These are phyloP conservation scores for Letharia lupina DNA, from an alignment of 495 filamentous ascomycete species.

Conservation along the genomic window DNA sequence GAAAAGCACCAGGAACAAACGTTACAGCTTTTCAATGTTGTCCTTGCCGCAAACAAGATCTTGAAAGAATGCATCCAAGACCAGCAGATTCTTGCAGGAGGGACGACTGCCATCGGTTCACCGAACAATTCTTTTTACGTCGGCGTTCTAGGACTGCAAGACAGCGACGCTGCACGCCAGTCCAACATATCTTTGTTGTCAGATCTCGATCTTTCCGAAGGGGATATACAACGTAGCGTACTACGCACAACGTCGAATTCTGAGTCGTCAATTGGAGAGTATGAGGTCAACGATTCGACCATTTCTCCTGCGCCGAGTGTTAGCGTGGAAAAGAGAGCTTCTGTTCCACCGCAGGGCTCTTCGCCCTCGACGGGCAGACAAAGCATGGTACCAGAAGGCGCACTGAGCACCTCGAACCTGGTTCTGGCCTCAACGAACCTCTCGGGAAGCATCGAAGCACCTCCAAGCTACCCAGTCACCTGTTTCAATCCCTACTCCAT, in stretches of 20 bases:
- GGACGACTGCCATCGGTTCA: background rate
- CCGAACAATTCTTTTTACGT: background rate
- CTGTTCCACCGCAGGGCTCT: background rate
- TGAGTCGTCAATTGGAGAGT: background rate
- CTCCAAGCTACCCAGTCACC: background rate
- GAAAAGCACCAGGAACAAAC: background rate
- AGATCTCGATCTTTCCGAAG: background rate
- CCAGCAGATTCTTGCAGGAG: background rate
- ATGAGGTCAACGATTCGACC: background rate
- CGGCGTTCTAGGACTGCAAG: background rate
- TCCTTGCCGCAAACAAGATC: background rate
- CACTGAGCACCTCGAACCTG: background rate
- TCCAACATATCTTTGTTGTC: background rate
- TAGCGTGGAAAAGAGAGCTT: background rate
- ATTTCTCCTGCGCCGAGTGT: background rate
- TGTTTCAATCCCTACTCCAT: background rate
- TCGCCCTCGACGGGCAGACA: background rate
- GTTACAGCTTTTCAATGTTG: background rate
- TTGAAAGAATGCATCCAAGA: background rate
- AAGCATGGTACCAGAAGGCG: background rate
- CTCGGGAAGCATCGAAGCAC: background rate
- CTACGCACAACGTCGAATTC: background rate
- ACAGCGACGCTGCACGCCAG: background rate
- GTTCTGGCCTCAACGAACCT: background rate
- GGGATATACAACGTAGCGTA: background rate